Evolutionary conservation across 2,329 filamentous ascomycete genomes (phyloP), one percentile per base, ranked within the genome.

Genomic region (Nigrospora osmanthi): DNA sequence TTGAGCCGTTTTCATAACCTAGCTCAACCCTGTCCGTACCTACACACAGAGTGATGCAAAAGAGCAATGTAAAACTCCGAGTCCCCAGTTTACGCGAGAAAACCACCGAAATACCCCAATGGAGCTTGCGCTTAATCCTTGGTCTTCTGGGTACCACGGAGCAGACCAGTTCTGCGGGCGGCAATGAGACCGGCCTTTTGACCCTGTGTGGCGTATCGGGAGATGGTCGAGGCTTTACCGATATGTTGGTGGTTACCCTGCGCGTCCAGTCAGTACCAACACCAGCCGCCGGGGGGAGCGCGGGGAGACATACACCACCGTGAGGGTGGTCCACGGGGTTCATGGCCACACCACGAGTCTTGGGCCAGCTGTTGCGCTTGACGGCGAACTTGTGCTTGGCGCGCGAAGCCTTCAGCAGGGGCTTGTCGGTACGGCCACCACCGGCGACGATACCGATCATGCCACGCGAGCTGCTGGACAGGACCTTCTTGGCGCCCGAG

Each of bases 301-400:
- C 30, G 37, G 28, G 14, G 41, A 42, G 33, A 80, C 76, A 59
- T 79, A 79, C 78, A 88, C 85, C 87, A 87, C 87, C 87, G 85
- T 93, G 87, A 73, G 87, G 87, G 83, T 98, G 93, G 78, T 98
- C 93, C 67, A 98, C 93, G 66, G 93, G 93, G 81, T 98, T 98
- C 93, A 98, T 98, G 76, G 93, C 93, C 85, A 98, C 93, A 96
- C 93, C 93, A 93, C 93, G 91, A 82, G 93, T 98, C 88, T 95
- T 96, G 77, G 93, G 93, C 93, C 93, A 98, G 70, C 84, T 91
- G 89, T 98, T 97, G 71, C 93, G 89, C 89, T 98, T 98, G 79
- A 96, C 94, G 63, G 90, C 89, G 79, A 95, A 98, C 87, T 98
- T 98, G 73, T 97, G 91, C 89, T 97, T 98, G 68, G 93, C 93